Evolutionary conservation across 768 basidiomycete species (phyloP), one percentile per base, ranked within the genome.

Genomic region (Daedalea quercina): DNA sequence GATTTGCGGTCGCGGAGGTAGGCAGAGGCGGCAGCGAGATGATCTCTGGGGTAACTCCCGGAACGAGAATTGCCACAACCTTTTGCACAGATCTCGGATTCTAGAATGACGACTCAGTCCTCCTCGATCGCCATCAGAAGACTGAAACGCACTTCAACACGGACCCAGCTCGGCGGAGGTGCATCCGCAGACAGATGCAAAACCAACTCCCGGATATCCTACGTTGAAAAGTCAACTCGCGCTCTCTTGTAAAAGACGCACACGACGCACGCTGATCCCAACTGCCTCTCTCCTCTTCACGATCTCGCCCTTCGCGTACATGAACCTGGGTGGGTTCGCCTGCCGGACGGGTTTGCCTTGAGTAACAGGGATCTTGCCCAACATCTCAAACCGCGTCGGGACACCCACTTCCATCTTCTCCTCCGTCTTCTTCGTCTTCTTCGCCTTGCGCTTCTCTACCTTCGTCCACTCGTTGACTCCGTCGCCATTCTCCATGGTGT

Each of bases 201-300:
- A 9, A 87, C 76, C 19, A 97, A 75, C 61, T 97, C 94, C 33
- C 95, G 79, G 20, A 97, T 74, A 62, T 96, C 93, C 94, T 96
- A 4, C 28, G 34, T 24, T 50, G 41, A 13, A 20, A 9, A 7
- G 42, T 53, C 20, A 54, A 24, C 26, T 15, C 20, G 34, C 17
- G 24, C 41, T 13, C 26, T 34, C n/a, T 9, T 15, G 11, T 20
- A 17, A 44, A 20, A 28, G 6, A 33, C n/a, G 26, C 22, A 12
- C 26, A 22, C 1, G 11, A 76, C 85, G 54, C 60, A 94, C 94
- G 51, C 85, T 85, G 54, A 94, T 82, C n/a, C 83, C 80, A 50
- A 94, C 78, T 35, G 90, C 84, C 59, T 85, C 78, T 33, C 79
- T 82, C 51, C 88, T 71, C 65, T 79, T 86, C 44, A 76, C 60